A percentile compares a stretch with the other conserved stretches of the same genome.
Evolutionary conservation across 164 flowering plant species (phyloP).

Genomic region (Vitis rupestris): DNA sequence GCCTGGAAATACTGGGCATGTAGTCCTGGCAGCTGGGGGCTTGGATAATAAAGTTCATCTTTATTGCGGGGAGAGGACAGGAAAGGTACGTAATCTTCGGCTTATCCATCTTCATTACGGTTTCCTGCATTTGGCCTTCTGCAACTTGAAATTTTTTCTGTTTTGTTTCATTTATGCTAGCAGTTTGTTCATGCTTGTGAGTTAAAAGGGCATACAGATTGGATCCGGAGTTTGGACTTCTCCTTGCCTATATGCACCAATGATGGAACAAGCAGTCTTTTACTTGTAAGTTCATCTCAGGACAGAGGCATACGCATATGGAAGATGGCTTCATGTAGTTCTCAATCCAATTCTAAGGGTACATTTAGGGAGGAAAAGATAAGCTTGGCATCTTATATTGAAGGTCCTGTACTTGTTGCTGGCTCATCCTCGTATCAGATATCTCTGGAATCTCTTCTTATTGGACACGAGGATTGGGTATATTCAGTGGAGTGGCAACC

Average conservation of each 20-base stretch:
- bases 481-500: slow-evolving; percentile 98
- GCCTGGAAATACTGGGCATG: slow-evolving; percentile 56
- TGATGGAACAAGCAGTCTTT: slow-evolving; percentile 40
- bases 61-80: slow-evolving; percentile 67
- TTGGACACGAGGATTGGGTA: slow-evolving; percentile 99
- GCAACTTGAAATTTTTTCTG: slow-evolving; percentile 4
- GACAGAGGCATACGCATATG: slow-evolving; percentile 94
- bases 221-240: slow-evolving; percentile 95
- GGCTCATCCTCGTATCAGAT: slow-evolving; percentile 75
- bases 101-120: background rate
- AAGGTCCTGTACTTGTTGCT: slow-evolving; percentile 72
- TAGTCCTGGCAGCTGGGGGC: slow-evolving; percentile 92
- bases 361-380: slow-evolving; percentile 43
- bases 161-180: slow-evolving; percentile 12
- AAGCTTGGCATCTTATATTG: slow-evolving; percentile 75
- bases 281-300: slow-evolving; percentile 95
- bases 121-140: slow-evolving; percentile 6
- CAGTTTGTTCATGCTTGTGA: slow-evolving; percentile 88
- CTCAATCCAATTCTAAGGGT: slow-evolving; percentile 21
- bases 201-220: slow-evolving; percentile 91
- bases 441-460: slow-evolving; percentile 85
- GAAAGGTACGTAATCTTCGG: slow-evolving; percentile 50
- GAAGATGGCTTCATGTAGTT: slow-evolving; percentile 52
- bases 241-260: slow-evolving; percentile 57
- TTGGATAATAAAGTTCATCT: slow-evolving; percentile 88